Percentiles rank a stretch among this genome's conserved stretches.
These are phyloP conservation scores for Boletus rufocinnamomeus DNA, from an alignment of 768 basidiomycete species.

Conservation along the genomic window DNA sequence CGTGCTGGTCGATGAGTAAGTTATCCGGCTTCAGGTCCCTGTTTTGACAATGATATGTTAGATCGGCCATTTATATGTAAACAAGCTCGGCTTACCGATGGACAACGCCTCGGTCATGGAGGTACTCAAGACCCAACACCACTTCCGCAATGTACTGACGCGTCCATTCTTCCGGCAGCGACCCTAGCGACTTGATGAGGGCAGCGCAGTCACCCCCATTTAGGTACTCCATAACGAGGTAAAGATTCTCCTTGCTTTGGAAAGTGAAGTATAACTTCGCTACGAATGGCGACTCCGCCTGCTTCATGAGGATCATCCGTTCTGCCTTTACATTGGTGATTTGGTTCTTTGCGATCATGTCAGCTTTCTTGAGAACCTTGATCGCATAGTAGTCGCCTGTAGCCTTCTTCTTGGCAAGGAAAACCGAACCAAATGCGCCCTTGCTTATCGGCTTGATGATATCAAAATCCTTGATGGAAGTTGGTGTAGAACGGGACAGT, in stretches of 20 bases:
- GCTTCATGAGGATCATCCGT: slow-evolving; percentile 99
- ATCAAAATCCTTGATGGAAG: slow-evolving; percentile 98
- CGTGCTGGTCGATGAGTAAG: slow-evolving; percentile 92
- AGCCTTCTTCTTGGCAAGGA: slow-evolving; percentile 95
- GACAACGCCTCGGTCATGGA: slow-evolving; percentile 94
- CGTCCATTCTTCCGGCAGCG: slow-evolving; percentile 94
- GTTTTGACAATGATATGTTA: slow-evolving; percentile 12
- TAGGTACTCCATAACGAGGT: slow-evolving; percentile 99
- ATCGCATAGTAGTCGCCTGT: slow-evolving; percentile 99
- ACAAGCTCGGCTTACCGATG: slow-evolving; percentile 72
- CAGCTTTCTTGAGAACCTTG: slow-evolving; percentile 99
- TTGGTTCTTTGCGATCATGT: slow-evolving; percentile 99
- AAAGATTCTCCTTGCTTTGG: slow-evolving; percentile 98
- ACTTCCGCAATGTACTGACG: slow-evolving; percentile 97
- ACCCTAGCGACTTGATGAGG: slow-evolving; percentile 93
- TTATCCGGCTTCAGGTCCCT: slow-evolving; percentile 99
- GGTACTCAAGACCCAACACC: slow-evolving; percentile 90
- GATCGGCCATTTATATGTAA: background rate
- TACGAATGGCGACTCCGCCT: slow-evolving; percentile 97
- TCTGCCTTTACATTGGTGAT: slow-evolving; percentile 99
- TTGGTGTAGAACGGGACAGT: slow-evolving; percentile 73
- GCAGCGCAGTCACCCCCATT: slow-evolving; percentile 98
- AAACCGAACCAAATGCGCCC: slow-evolving; percentile 98
- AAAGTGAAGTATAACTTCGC: slow-evolving; percentile 98
- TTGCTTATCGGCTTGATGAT: slow-evolving; percentile 99